Percentiles rank a stretch among this genome's conserved stretches.
These are phyloP conservation scores for barley (Hordeum vulgare) DNA, from an alignment of 176 grass and related monocot genomes.

Conservation along the genomic window DNA sequence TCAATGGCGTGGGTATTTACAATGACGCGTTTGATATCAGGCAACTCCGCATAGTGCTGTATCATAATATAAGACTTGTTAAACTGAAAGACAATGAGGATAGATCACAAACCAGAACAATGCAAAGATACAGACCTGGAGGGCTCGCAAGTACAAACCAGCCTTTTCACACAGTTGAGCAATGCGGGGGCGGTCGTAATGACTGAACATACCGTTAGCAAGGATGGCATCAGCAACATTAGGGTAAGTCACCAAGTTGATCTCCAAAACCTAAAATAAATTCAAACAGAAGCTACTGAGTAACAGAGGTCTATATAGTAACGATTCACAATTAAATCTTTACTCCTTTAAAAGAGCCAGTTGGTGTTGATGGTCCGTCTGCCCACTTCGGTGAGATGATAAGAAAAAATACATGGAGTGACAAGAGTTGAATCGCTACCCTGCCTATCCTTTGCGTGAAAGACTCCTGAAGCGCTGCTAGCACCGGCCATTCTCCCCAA, in stretches of 20 bases:
- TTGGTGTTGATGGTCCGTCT: too few species aligned
- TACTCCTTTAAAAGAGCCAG: too few species aligned
- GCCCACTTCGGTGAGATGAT: too few species aligned
- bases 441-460: too few species aligned
- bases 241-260: conserved; percentile 94
- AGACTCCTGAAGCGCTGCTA: too few species aligned
- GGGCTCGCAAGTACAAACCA: conserved; percentile 85
- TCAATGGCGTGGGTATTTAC: conserved; percentile 98
- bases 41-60: conserved; percentile 91
- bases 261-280: conserved; percentile 87
- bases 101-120: background rate
- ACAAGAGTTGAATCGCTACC: too few species aligned
- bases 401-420: too few species aligned
- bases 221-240: conserved; percentile 99
- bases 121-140: conserved; percentile 58
- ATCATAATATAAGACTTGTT: conserved; percentile 29
- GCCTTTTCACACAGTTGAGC: conserved; percentile 98
- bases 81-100: background rate
- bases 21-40: conserved; percentile 93
- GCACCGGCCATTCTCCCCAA: too few species aligned
- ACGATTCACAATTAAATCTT: background rate
- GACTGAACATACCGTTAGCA: conserved; percentile 99
- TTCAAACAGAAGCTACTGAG: conserved; percentile 18
- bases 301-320: background rate
- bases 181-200: conserved; percentile 96